Evolutionary conservation across 805 yeast species (phyloP), one percentile per base, ranked within the genome.

Genomic region (Wickerhamomyces kurtzmanii): DNA sequence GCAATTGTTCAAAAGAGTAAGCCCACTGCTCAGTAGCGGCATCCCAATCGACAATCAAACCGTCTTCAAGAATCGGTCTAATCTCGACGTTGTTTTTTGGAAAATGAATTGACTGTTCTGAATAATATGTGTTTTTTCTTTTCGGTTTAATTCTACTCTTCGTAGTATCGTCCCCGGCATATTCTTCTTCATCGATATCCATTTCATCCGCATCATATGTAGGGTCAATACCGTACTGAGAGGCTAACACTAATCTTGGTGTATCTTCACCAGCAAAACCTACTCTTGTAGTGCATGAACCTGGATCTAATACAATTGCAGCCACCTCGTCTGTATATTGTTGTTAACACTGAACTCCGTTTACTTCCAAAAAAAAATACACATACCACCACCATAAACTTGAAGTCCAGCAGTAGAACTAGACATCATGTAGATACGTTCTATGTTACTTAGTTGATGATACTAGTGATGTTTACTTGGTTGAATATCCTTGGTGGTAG

Each of bases 191-290:
- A 17, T 45, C 51, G 8, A 36, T 31, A 7, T 28, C 37, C 47
- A 42, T 40, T 20, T 36, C 39, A 5, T 33, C 42, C 1, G 23
- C 35, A 5, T 27, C 31, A 8, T 25, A 38, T 27, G 26, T 31
- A 17, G 31, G 32, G 31, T 41, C 42, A 17, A 37, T 17, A 7
- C 75, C 80, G 45, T 72, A 84, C 34, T 53, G 67, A 1, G 95
- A 81, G 3, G 96, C 91, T 9, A 77, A 51, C 15, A 81, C 71
- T 4, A 75, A 58, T 37, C 77, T 71, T 9, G 98, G 98, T 30
- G 72, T 67, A 48, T 87, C 96, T 32, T 85, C 89, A 8, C 97
- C 97, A 4, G 96, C 87, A 53, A 72, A 86, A 2, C 98, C 98
- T 12, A 79, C 73, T 30, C 89, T 73, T 6, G 96, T 85, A 34